A percentile compares a stretch with the other conserved stretches of the same genome.
phyloP scores from a whole-genome alignment of 2,329 filamentous ascomycete genomes.

The Bipolaris zeicola region DNA sequence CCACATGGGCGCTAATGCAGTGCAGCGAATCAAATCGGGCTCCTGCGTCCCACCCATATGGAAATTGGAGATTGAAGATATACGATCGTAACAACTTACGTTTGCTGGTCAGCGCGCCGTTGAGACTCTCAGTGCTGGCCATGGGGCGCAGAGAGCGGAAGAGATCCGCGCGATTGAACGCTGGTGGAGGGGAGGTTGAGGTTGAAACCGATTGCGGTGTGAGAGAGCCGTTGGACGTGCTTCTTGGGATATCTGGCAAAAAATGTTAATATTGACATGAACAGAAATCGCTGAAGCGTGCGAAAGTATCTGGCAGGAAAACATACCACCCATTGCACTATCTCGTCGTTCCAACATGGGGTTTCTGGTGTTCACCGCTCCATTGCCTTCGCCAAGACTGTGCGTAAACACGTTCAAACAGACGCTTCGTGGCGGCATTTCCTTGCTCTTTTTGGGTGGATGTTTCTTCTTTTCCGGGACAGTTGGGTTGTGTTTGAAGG shows the following conservation, averaged over 20 bases:
- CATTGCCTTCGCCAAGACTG: slow-evolving; percentile 36
- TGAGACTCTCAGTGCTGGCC: slow-evolving; percentile 34
- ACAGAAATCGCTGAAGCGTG: not conserved
- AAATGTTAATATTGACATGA: slow-evolving; percentile 13
- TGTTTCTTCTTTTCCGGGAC: slow-evolving; percentile 18
- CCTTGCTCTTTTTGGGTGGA: slow-evolving; percentile 19
- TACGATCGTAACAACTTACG: slow-evolving; percentile 22
- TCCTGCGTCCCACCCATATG: slow-evolving; percentile 33
- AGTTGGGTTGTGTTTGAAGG: slow-evolving; percentile 12
- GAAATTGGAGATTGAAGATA: slow-evolving; percentile 7
- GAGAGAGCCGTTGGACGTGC: slow-evolving; percentile 31
- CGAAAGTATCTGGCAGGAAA: not conserved
- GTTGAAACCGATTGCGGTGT: slow-evolving; percentile 22
- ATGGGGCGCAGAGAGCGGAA: slow-evolving; percentile 32
- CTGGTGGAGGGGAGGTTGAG: slow-evolving; percentile 24
- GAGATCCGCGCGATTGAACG: slow-evolving; percentile 32
- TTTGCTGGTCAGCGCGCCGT: slow-evolving; percentile 29
- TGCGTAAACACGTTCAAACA: slow-evolving; percentile 47
- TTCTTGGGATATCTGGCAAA: slow-evolving; percentile 22
- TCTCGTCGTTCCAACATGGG: slow-evolving; percentile 32
- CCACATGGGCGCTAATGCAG: slow-evolving; percentile 17
- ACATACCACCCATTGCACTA: slow-evolving; percentile 38
- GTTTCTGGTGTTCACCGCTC: slow-evolving; percentile 35
- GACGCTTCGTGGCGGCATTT: slow-evolving; percentile 46
- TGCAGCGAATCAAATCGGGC: slow-evolving; percentile 29